Percentiles rank a stretch among this genome's conserved stretches.
phyloP scores from a whole-genome alignment of 306 rosid genomes.

The Inga oerstediana region DNA sequence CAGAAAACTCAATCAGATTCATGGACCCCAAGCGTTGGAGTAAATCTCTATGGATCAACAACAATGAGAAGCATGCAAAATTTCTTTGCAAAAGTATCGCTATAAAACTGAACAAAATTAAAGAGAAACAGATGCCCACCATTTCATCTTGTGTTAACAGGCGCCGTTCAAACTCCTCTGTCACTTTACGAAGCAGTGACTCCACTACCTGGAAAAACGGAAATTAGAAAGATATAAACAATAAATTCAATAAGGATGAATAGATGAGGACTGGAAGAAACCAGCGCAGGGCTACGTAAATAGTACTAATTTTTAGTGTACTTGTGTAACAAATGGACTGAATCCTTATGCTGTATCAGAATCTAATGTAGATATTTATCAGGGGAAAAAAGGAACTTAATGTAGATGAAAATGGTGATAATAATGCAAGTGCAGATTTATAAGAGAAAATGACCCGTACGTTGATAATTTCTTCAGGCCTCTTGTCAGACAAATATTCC shows the following conservation, averaged over 20 bases:
- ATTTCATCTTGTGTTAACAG: conserved; percentile 53
- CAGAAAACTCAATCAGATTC: conserved; percentile 21
- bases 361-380: background rate
- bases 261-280: background rate
- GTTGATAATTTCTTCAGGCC: conserved; percentile 78
- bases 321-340: background rate
- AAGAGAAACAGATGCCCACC: conserved; percentile 44
- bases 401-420: background rate
- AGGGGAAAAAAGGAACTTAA: background rate
- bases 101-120: conserved; percentile 1
- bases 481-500: conserved; percentile 64
- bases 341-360: background rate
- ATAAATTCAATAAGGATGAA: background rate
- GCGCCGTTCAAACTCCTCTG: conserved; percentile 83
- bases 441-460: conserved; percentile 50
- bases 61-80: background rate
- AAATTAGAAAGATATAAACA: background rate
- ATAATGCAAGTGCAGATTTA: background rate
- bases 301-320: background rate
- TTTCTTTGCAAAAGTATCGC: background rate
- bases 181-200: conserved; percentile 70
- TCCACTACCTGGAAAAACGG: conserved; percentile 65
- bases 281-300: background rate
- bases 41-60: conserved; percentile 10
- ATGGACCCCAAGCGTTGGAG: background rate